Evolutionary conservation across 805 yeast genomes (phyloP).

Genomic region (Pichia exigua): DNA sequence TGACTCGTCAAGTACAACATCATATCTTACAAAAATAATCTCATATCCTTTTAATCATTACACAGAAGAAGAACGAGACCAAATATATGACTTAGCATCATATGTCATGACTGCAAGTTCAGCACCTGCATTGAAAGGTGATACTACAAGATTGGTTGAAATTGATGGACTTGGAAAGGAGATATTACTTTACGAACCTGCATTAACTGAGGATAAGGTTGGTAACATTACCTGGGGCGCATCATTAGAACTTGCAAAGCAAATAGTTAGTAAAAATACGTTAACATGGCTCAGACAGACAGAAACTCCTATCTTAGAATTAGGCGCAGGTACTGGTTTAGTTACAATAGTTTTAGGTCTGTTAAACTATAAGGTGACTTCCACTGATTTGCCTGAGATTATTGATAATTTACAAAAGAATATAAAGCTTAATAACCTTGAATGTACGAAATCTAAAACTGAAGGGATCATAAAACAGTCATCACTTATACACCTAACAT

Average conservation of each 20-base stretch:
- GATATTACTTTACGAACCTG: constrained; percentile 62
- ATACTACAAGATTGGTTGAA: constrained; percentile 50
- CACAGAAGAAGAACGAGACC: constrained; percentile 27
- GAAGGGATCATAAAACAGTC: constrained; percentile 25
- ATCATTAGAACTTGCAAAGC: constrained; percentile 56
- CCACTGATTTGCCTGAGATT: constrained; percentile 80
- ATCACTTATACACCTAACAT: constrained; percentile 4
- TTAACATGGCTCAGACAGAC: constrained; percentile 2
- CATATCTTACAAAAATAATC: constrained; percentile 42
- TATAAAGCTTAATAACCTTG: constrained; percentile 41
- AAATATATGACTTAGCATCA: constrained; percentile 50
- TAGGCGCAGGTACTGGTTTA: constrained; percentile 96
- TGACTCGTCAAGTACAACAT: constrained; percentile 30
- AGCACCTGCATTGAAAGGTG: constrained; percentile 79
- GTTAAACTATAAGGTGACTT: constrained; percentile 39
- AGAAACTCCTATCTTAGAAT: constrained; percentile 44
- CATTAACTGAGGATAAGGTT: constrained; percentile 75
- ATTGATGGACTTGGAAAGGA: constrained; percentile 32
- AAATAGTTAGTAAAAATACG: constrained; percentile 32
- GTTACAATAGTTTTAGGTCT: constrained; percentile 65
- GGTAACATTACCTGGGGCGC: constrained; percentile 98
- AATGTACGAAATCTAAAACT: constrained; percentile 2
- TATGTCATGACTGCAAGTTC: constrained; percentile 68
- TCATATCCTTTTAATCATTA: constrained; percentile 45
- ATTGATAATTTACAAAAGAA: constrained; percentile 60